These are phyloP conservation scores for Clausena lansium DNA, from an alignment of 345 rosid genomes.

Conservation along the genomic window DNA sequence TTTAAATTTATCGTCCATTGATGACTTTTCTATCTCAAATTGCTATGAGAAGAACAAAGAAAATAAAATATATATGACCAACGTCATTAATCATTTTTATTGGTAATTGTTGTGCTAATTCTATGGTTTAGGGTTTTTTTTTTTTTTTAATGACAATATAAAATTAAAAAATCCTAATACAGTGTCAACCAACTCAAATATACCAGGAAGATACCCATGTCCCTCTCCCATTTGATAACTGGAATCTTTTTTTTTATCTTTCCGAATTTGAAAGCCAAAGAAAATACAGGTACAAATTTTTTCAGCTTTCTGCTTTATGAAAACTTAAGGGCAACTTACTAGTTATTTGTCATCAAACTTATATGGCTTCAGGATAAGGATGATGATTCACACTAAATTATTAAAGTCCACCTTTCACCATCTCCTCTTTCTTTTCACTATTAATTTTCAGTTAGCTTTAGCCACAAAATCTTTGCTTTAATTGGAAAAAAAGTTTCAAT, in stretches of 20 bases:
- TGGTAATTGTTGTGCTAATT: not conserved
- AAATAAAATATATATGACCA: not conserved
- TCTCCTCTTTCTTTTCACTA: not conserved
- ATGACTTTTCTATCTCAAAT: not conserved
- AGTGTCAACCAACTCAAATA: too few relatives aligned
- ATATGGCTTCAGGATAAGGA: not conserved
- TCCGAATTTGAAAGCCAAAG: not conserved
- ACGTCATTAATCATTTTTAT: not conserved
- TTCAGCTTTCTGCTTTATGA: not conserved
- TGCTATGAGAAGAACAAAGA: not conserved
- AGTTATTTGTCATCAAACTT: not conserved
- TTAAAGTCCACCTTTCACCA: conserved; percentile 3
- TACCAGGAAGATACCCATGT: not conserved
- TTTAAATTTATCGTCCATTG: not conserved
- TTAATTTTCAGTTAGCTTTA: not conserved
- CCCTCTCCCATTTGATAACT: not conserved
- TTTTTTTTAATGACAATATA: too few relatives aligned
- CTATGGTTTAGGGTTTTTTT: not conserved
- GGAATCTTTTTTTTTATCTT: not conserved
- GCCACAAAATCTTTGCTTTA: not conserved
- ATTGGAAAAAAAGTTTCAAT: not conserved
- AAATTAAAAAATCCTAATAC: too few relatives aligned
- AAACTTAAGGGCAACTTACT: not conserved
- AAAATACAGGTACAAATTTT: not conserved
- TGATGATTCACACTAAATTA: conserved; percentile 6